Evolutionary conservation across 2,329 filamentous ascomycete species (phyloP).

Genomic region (Apiospora koreana): DNA sequence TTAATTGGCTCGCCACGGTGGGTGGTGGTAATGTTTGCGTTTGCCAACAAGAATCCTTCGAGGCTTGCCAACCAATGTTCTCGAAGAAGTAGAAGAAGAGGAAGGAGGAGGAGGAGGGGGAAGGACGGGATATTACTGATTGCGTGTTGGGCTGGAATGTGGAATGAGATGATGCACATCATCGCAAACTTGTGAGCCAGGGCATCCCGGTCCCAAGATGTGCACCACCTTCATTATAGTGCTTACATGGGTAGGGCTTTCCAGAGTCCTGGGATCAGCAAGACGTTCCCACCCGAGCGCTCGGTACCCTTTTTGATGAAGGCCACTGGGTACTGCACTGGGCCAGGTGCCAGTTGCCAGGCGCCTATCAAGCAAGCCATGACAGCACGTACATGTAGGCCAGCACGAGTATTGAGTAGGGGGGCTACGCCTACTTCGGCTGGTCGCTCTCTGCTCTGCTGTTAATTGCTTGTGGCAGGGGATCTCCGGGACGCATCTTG

Average conservation of each 20-base stretch:
- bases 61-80: neutral
- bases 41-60: neutral
- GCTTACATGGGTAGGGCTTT: slow-evolving; percentile 5
- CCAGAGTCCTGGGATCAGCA: slow-evolving; percentile 3
- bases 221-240: slow-evolving; percentile 6
- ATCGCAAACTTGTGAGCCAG: neutral
- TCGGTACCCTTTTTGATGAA: neutral
- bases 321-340: no score
- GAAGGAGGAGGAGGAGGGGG: no score
- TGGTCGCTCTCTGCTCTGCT: no score
- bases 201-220: neutral
- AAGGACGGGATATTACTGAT: neutral
- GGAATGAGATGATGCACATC: slow-evolving; percentile 8
- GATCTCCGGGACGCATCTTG: neutral
- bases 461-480: slow-evolving; percentile 1
- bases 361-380: neutral
- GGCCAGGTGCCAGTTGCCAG: neutral
- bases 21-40: neutral
- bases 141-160: slow-evolving; percentile 4
- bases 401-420: no score
- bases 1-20: neutral
- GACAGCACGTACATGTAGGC: no score
- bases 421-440: neutral
- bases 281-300: slow-evolving; percentile 1
- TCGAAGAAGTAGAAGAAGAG: neutral